These are phyloP conservation scores for Trypanosoma platydactyli DNA, from an alignment of 208 protist species.

Conservation along the genomic window DNA sequence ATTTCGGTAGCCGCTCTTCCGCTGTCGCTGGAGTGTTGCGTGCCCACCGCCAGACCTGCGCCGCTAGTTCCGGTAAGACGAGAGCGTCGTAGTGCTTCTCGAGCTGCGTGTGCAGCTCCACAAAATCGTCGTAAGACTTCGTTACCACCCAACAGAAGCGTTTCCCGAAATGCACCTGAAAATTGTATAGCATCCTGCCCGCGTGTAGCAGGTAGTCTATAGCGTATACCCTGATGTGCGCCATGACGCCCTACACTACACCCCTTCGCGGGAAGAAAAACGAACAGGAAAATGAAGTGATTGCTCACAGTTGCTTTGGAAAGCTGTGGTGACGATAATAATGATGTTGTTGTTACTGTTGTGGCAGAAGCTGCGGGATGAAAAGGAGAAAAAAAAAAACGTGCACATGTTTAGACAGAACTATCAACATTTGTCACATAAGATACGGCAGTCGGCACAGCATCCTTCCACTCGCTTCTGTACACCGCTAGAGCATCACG, in stretches of 20 bases:
- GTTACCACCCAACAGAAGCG: conserved; percentile 14
- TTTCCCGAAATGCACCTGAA: conserved; percentile 20
- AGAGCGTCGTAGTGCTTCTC: conserved; percentile 20
- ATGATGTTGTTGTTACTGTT: too few relatives aligned
- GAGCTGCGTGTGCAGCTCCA: conserved; percentile 13
- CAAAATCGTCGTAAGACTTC: conserved; percentile 25
- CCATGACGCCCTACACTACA: conserved; percentile 2
- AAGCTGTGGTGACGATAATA: not conserved
- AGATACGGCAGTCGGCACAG: not conserved
- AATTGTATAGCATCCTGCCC: conserved; percentile 22
- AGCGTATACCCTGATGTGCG: conserved; percentile 12
- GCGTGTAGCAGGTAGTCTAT: conserved; percentile 20
- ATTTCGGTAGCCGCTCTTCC: conserved; percentile 3
- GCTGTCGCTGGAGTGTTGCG: conserved; percentile 15
- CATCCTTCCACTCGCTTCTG: conserved; percentile 19
- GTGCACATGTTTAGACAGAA: not conserved
- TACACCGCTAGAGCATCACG: conserved; percentile 13
- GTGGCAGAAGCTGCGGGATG: too few relatives aligned
- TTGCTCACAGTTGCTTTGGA: not conserved
- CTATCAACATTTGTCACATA: not conserved
- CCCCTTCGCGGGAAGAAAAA: not conserved
- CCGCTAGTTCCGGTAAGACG: conserved; percentile 15
- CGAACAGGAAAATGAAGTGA: not conserved
- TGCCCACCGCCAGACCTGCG: conserved; percentile 9
- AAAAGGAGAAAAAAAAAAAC: not conserved